Base-by-base conservation (phyloP, 331 rosid species). In the Pyrus hybrid region DNA sequence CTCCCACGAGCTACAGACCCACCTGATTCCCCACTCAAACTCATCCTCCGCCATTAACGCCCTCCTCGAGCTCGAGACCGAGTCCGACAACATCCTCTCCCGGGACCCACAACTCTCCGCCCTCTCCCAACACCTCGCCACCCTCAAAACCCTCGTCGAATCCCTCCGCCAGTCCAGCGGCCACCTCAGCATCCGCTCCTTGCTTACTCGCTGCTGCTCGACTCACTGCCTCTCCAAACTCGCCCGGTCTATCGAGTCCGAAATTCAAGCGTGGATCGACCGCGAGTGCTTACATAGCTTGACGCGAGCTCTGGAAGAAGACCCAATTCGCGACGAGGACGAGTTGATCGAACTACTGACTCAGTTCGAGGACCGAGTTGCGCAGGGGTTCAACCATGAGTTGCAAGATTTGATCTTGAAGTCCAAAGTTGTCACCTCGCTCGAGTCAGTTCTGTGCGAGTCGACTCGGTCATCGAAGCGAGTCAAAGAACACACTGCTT, bases 191-290 rank as follows among this genome's bases (percentile, higher is more conserved):
- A 64, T 91, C 72, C 30, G 51, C 4, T 88, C 98, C 25, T 88
- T 94, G 76, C 37, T 94, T 11, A 66, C 89, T 14, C 98, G 97
- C 76, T 91, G 91, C 0, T 77, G 64, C 23, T 79, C 91, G 20
- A 49, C 91, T 10, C 87, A 83, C 83, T 91, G 92, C 13, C 83
- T 91, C 68, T 70, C 93, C 58, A 86, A 86, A 43, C 76, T 90
- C 80, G 97, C 98, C 68, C 78, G 74, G 14, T 76, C 92, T 1
- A 94, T 93, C 76, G 88, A 85, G 69, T 73, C 87, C 22, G 95
- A 94, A 76, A 86, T 94, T 70, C 97, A 94, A 70, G 84, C 90
- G 0, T 94, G 98, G 98, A 94, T 94, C 43, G 96, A 91, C 75
- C 95, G 96, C 7, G 88, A 90, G 80, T 85, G 86, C 61, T 23